Base-by-base conservation (phyloP, 164 flowering plant genomes). In the Warburgia ugandensis region DNA sequence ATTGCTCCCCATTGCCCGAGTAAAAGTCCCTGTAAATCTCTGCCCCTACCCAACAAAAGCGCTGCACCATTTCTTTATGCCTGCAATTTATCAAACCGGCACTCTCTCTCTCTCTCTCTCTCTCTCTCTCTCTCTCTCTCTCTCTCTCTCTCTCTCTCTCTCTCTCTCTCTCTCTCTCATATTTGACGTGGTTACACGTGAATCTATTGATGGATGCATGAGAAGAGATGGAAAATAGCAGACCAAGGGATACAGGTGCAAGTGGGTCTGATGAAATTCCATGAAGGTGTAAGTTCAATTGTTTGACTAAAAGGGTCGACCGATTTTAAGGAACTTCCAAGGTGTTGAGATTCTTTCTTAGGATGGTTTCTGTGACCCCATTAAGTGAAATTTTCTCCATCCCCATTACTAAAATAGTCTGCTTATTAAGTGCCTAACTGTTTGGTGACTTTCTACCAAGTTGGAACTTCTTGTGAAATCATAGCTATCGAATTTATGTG, bases 71-170 rank as follows among this genome's bases (percentile, higher is more conserved):
- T 25, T 19, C 31, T 27, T 45, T 45, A 27, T 45, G 48, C n/a
- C 48, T 21, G 48, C 31, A 29, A 45, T 45, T 45, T 29, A 45
- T 45, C 30, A 26, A 31, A 45, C 48, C 31, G 1, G 25, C 31
- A 29, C 48, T 37, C 17, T 37, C 41, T 45, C 48, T 45, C 48
- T 25, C n/a, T n/a, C n/a, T n/a, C 28, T 45, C 48, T 29, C 27
- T 45, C 17, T 13, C 48, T 25, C 25, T 11, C 42, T 37, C 3
- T 37, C 11, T 19, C 42, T n/a, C 21, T 41, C 45, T 19, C 45
- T 41, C 45, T 41, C 21, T 41, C 7, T 41, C 7, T 16, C 23
- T 41, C 21, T 41, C 21, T 41, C 28, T 44, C 48, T 44, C 48
- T 27, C 29, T 45, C 12, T 22, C 31, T 45, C 27, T 21, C 26